These are phyloP conservation scores for Glutinoglossum americanum DNA, from an alignment of 495 filamentous ascomycete genomes.

Conservation along the genomic window DNA sequence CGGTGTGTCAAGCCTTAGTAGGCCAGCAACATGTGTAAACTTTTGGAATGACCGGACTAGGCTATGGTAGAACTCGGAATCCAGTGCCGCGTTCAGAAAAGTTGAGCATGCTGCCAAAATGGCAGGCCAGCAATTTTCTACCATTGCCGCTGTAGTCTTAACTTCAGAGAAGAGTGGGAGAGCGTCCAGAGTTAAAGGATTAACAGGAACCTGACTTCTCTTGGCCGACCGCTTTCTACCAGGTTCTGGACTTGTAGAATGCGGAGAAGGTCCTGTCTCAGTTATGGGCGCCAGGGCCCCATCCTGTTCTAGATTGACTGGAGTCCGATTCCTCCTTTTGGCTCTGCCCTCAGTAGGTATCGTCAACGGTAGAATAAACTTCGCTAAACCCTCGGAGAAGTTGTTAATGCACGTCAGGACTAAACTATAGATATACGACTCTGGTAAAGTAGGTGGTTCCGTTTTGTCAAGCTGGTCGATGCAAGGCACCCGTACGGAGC, in stretches of 20 bases:
- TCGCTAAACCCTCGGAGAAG: constrained; percentile 78
- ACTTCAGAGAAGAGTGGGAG: constrained; percentile 52
- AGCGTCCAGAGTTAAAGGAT: constrained; percentile 50
- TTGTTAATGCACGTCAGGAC: constrained; percentile 71
- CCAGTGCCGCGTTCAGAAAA: constrained; percentile 74
- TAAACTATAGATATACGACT: constrained; percentile 84
- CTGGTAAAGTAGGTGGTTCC: constrained; percentile 61
- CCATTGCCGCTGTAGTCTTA: constrained; percentile 52
- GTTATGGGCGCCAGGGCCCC: constrained; percentile 5
- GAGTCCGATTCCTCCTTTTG: constrained; percentile 17
- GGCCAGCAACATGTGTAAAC: constrained; percentile 80
- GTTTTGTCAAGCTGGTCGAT: constrained; percentile 88
- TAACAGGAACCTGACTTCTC: constrained; percentile 47
- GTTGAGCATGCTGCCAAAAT: constrained; percentile 85
- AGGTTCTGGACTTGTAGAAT: constrained; percentile 5
- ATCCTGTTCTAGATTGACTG: constrained; percentile 5
- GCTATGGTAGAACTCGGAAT: constrained; percentile 84
- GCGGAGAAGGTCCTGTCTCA: neutral
- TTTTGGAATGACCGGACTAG: constrained; percentile 91
- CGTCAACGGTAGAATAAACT: constrained; percentile 76
- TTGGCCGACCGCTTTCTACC: constrained; percentile 17
- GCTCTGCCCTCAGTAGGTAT: constrained; percentile 38
- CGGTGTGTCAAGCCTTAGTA: constrained; percentile 64
- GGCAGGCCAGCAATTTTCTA: constrained; percentile 89
- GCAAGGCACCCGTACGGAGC: constrained; percentile 65